Evolutionary conservation across 345 rosid species (phyloP).

Genomic region (Cochlearia excelsa): DNA sequence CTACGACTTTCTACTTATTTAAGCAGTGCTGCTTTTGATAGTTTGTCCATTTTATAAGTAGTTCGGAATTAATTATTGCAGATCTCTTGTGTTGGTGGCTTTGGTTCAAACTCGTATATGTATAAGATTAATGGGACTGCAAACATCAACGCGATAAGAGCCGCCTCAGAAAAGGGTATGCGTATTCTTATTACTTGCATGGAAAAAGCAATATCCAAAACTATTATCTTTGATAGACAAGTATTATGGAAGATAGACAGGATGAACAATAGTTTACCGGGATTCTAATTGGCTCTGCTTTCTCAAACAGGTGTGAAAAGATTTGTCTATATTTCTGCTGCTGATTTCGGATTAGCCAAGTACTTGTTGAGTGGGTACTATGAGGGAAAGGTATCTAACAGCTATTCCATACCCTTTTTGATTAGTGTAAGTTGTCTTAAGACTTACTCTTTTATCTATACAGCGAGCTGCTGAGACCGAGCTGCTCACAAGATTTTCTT

Average conservation of each 20-base stretch:
- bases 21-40: background rate
- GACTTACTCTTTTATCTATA: constrained; percentile 28
- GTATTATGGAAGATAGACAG: no score
- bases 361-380: constrained; percentile 78
- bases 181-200: no score
- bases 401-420: background rate
- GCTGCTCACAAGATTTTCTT: constrained; percentile 79
- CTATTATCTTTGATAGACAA: no score
- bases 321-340: constrained; percentile 88
- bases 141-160: constrained; percentile 87
- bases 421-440: background rate
- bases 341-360: constrained; percentile 82
- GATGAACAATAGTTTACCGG: constrained; percentile 3
- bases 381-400: constrained; percentile 70
- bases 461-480: constrained; percentile 96
- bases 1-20: background rate
- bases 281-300: constrained; percentile 16
- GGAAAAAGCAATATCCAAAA: no score
- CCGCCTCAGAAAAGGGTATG: constrained; percentile 83
- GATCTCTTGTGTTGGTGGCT: constrained; percentile 96
- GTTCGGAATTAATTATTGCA: constrained; percentile 30
- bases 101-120: constrained; percentile 92
- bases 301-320: constrained; percentile 66
- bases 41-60: background rate
- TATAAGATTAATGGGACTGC: constrained; percentile 96